Percentiles rank a stretch among this genome's conserved stretches.
These are phyloP conservation scores for Calonectria hongkongensis DNA, from an alignment of 2,329 filamentous ascomycete genomes.

Conservation along the genomic window DNA sequence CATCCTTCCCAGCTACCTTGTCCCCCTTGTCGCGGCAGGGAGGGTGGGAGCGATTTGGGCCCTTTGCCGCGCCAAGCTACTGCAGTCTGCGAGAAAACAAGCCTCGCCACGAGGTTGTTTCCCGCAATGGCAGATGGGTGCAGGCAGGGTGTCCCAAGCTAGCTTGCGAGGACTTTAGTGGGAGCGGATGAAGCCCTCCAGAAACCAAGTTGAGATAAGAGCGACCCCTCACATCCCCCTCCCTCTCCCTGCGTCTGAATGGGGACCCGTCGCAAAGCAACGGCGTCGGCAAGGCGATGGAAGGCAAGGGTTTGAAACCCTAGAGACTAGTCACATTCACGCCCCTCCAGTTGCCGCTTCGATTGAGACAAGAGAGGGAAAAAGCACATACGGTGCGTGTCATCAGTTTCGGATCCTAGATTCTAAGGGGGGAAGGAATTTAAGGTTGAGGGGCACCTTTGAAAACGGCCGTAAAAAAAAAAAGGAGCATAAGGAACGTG, in stretches of 20 bases:
- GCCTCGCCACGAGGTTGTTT: constrained; percentile 24
- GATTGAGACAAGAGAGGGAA: constrained; percentile 23
- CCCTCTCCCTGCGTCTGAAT: constrained; percentile 9
- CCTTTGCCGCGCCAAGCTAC: constrained; percentile 33
- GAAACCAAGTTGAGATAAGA: constrained; percentile 26
- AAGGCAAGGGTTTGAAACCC: constrained; percentile 25
- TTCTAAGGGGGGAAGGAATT: not conserved
- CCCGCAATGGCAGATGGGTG: constrained; percentile 10
- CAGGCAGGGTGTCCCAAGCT: not conserved
- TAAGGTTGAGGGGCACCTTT: constrained; percentile 4
- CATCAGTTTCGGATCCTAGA: constrained; percentile 6
- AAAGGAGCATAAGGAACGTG: constrained; percentile 14
- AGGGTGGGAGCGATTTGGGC: constrained; percentile 2
- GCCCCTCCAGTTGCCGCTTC: constrained; percentile 15
- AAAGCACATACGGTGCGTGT: constrained; percentile 15
- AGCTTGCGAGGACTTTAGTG: not conserved
- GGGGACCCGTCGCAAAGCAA: constrained; percentile 20
- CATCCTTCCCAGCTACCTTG: constrained; percentile 24
- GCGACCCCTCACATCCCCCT: constrained; percentile 14
- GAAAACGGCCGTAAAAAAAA: constrained; percentile 15
- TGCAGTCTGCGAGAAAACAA: constrained; percentile 22
- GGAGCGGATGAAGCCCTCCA: constrained; percentile 20
- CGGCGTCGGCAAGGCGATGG: not conserved
- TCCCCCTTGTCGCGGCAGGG: constrained; percentile 10
- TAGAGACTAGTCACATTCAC: constrained; percentile 16